Base-by-base conservation (phyloP, 495 filamentous ascomycete species). In the Rusavskia elegans region DNA sequence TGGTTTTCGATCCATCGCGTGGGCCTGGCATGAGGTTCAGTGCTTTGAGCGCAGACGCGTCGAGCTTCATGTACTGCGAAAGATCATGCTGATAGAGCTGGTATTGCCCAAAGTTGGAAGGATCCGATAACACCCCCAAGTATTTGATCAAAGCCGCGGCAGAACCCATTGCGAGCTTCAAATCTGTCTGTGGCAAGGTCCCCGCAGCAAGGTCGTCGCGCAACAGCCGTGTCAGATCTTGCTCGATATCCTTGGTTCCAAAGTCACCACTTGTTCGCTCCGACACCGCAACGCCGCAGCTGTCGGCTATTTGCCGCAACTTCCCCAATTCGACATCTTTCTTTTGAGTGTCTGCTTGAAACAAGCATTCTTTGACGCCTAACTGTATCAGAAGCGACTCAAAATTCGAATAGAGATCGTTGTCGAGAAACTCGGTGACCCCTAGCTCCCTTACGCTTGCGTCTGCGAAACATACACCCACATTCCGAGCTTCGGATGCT, bases 401-500 rank as follows among this genome's bases (percentile, higher is more conserved):
- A 53, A 99, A 90, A 64, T 99, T 97, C 40, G 92, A 97, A 65
- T 95, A 99, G 13, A 95, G 72, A 63, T 99, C 93, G 58, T 97
- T 99, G 71, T 99, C 92, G 25, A 94, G 74, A 60, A 99, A 99
- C 63, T 99, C 92, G 73, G 85, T 93, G 37, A 99, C 89, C 25
- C 92, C 92, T 0, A 99, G 77, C 67, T 99, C 92, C 48, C 93
- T 76, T 55, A 95, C 89, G 59, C 86, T 96, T 10, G 92, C 92
- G 77, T 99, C 92, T 8, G 93, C 92, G 68, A 99, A 99, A 67
- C 92, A 96, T 23, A 97, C 89, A 13, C 92, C 92, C 2, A 98
- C 87, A 52, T 76, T 84, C 45, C 93, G 73, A 2, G 84, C 87
- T 64, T 95, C 89, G 0, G 80, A 76, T 2, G 88, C 89, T 61